phyloP scores from a whole-genome alignment of 768 basidiomycete species.

The Podaxis sp. region DNA sequence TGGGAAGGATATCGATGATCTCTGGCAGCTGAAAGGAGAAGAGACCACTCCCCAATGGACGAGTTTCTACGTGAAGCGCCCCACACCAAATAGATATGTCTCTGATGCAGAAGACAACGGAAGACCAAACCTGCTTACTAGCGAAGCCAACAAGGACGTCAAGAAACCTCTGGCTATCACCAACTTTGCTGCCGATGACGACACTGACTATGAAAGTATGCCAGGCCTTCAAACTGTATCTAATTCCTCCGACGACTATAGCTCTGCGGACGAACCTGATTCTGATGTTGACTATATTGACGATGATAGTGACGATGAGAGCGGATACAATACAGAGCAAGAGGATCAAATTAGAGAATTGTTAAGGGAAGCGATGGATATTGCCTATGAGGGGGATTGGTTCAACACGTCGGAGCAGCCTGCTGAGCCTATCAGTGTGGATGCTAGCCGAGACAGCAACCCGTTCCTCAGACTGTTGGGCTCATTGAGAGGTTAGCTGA shows the following conservation, averaged over 20 bases:
- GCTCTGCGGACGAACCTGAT: constrained; percentile 31
- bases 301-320: constrained; percentile 32
- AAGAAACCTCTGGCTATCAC: constrained; percentile 47
- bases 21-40: constrained; percentile 60
- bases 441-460: constrained; percentile 60
- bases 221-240: constrained; percentile 66
- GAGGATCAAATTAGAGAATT: constrained; percentile 62
- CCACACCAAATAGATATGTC: constrained; percentile 13
- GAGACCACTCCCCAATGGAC: constrained; percentile 58
- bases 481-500: constrained; percentile 58
- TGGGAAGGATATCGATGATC: constrained; percentile 51
- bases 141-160: constrained; percentile 24
- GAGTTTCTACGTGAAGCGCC: constrained; percentile 30
- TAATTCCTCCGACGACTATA: constrained; percentile 47
- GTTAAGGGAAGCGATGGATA: constrained; percentile 70
- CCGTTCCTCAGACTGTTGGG: constrained; percentile 76
- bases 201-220: constrained; percentile 52
- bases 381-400: constrained; percentile 56
- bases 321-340: constrained; percentile 55
- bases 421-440: constrained; percentile 32
- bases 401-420: constrained; percentile 38
- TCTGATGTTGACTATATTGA: constrained; percentile 33
- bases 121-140: constrained; percentile 15
- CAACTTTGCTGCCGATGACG: constrained; percentile 34
- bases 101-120: constrained; percentile 22